Percentiles rank a stretch among this genome's conserved stretches.
Conservation (phyloP, 352 stramenopile genomes). For the Peronospora tabacina region DNA sequence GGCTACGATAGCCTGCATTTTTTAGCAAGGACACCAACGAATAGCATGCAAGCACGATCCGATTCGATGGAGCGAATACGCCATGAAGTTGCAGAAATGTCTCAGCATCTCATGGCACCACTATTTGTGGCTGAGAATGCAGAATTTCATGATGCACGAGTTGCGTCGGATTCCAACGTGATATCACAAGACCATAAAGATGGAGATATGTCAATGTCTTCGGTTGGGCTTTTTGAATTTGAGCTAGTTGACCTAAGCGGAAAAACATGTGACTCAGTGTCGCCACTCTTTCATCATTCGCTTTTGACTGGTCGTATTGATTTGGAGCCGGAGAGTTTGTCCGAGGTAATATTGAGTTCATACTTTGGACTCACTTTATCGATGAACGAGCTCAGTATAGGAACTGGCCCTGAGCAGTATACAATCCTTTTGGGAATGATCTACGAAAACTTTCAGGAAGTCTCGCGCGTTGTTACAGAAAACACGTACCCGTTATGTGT, state of each 20-base stretch:
- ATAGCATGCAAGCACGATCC: slow-evolving; percentile 22
- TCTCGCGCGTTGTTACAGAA: slow-evolving; percentile 65
- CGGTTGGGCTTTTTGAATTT: slow-evolving; percentile 70
- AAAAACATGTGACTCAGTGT: slow-evolving; percentile 41
- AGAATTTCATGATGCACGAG: slow-evolving; percentile 76
- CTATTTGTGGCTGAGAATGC: slow-evolving; percentile 76
- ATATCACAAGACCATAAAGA: slow-evolving; percentile 15
- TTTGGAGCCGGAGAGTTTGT: slow-evolving; percentile 58
- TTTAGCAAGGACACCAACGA: slow-evolving; percentile 28
- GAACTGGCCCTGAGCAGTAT: slow-evolving; percentile 56
- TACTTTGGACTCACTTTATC: slow-evolving; percentile 59
- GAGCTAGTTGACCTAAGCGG: slow-evolving; percentile 78
- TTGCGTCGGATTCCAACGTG: slow-evolving; percentile 31
- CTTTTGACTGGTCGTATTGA: slow-evolving; percentile 73
- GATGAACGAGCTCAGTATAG: slow-evolving; percentile 75
- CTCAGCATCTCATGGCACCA: slow-evolving; percentile 63
- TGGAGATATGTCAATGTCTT: slow-evolving; percentile 53
- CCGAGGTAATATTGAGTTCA: slow-evolving; percentile 50
- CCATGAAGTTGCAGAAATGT: slow-evolving; percentile 59
- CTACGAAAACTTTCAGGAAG: slow-evolving; percentile 84
- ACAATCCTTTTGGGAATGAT: slow-evolving; percentile 67
- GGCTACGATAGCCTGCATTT: slow-evolving; percentile 60
- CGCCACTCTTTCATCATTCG: slow-evolving; percentile 73
- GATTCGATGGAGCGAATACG: slow-evolving; percentile 54
- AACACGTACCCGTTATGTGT: slow-evolving; percentile 69